A percentile compares a stretch with the other conserved stretches of the same genome.
These are phyloP conservation scores for Westerdykella sp. DNA, from an alignment of 2,329 filamentous ascomycete genomes.

Conservation along the genomic window DNA sequence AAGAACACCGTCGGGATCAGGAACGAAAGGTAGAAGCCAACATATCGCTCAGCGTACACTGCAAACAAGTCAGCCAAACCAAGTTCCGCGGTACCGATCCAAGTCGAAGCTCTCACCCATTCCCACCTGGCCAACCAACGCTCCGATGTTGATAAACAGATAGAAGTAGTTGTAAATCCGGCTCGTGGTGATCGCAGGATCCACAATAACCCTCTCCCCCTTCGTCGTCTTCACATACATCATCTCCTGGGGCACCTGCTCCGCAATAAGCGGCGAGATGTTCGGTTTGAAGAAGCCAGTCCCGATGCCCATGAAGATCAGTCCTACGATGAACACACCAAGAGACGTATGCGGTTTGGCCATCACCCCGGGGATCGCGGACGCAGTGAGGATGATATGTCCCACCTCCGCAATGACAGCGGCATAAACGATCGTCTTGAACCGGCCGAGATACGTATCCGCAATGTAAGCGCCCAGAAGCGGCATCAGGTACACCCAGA, in stretches of 20 bases:
- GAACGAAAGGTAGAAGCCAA: slow-evolving; percentile 69
- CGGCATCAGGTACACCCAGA: slow-evolving; percentile 54
- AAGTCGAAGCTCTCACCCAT: slow-evolving; percentile 17
- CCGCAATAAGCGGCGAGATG: slow-evolving; percentile 51
- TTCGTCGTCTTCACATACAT: slow-evolving; percentile 41
- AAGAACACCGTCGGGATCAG: slow-evolving; percentile 62
- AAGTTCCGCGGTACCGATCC: too few relatives aligned
- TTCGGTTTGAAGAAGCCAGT: slow-evolving; percentile 67
- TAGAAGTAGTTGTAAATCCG: slow-evolving; percentile 57
- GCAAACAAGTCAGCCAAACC: too few relatives aligned
- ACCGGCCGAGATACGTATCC: slow-evolving; percentile 56
- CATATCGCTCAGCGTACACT: slow-evolving; percentile 37
- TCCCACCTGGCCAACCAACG: slow-evolving; percentile 30
- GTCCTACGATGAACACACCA: slow-evolving; percentile 50
- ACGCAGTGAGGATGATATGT: slow-evolving; percentile 50
- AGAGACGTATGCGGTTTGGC: slow-evolving; percentile 45
- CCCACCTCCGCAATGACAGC: slow-evolving; percentile 54
- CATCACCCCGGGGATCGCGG: slow-evolving; percentile 49
- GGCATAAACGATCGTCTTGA: slow-evolving; percentile 54
- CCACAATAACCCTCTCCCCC: slow-evolving; percentile 58
- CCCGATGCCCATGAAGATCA: slow-evolving; percentile 59
- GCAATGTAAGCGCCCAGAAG: slow-evolving; percentile 54
- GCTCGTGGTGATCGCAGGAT: slow-evolving; percentile 60
- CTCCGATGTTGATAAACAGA: slow-evolving; percentile 36
- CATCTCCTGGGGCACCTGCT: slow-evolving; percentile 57